Percentiles rank a stretch among this genome's conserved stretches.
phyloP scores from a whole-genome alignment of 1,284 basidiomycete genomes.

The Tylopilus sp. region DNA sequence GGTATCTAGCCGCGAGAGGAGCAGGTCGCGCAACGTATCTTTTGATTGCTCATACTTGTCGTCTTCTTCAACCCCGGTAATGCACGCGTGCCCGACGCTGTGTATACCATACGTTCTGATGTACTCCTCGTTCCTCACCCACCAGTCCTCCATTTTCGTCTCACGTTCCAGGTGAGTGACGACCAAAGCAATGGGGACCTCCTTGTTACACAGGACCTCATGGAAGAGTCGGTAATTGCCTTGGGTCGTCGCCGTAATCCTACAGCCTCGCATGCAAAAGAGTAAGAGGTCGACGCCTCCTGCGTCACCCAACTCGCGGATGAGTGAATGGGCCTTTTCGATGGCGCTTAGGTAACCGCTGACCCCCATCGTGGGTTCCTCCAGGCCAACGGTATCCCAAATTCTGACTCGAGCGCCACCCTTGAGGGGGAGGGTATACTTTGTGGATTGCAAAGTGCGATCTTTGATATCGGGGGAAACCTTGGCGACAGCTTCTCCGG shows the following conservation, averaged over 20 bases:
- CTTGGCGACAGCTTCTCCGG: conserved; percentile 35
- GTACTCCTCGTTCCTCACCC: conserved; percentile 43
- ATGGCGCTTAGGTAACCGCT: conserved; percentile 44
- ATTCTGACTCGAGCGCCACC: conserved; percentile 25
- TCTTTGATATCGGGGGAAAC: conserved; percentile 39
- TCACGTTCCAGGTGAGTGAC: conserved; percentile 54
- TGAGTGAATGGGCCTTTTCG: conserved; percentile 46
- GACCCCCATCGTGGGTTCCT: conserved; percentile 47
- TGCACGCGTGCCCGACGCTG: conserved; percentile 48
- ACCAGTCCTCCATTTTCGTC: conserved; percentile 51
- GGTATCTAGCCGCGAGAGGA: conserved; percentile 25
- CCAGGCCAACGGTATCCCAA: conserved; percentile 55
- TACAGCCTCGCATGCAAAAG: conserved; percentile 50
- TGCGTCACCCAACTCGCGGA: conserved; percentile 39
- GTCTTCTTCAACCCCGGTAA: conserved; percentile 49
- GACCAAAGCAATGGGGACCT: conserved; percentile 51
- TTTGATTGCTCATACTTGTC: conserved; percentile 38
- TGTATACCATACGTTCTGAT: conserved; percentile 47
- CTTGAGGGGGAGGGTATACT: conserved; percentile 27
- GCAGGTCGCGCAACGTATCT: conserved; percentile 24
- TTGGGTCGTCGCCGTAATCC: conserved; percentile 47
- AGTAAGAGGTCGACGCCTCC: conserved; percentile 51
- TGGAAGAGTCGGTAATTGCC: conserved; percentile 50
- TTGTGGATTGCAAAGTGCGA: conserved; percentile 39
- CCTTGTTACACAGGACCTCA: conserved; percentile 45